Evolutionary conservation across 1,284 basidiomycete species (phyloP), one percentile per base, ranked within the genome.

Genomic region (Fomitopsis betulina): DNA sequence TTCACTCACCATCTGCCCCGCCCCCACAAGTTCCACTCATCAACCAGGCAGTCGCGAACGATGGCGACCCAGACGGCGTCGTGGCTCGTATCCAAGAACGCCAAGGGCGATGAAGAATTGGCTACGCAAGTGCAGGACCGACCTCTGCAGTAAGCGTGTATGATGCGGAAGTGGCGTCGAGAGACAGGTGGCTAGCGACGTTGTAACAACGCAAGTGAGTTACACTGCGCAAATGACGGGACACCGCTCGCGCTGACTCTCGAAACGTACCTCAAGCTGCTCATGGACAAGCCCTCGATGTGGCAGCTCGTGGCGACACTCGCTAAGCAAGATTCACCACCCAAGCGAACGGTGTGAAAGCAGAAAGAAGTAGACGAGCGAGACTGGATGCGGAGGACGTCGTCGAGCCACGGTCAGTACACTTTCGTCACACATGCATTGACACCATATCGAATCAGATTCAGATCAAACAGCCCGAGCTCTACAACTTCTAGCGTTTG

Each of bases 311-410:
- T 85, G 62, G 71, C 67, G 12, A 70, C 72, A 13, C 67, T 81
- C 56, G 76, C 76, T 35, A 69, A 61, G 39, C 63, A 61, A 27
- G 63, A 57, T 13, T 63, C 59, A 13, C 57, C 54, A 10, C 43
- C 58, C 21, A n/a, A 58, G 13, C 53, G 69, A 38, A 55, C 52
- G 21, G 65, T 65, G 42, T 61, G 60, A 8, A 66, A 65, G 40
- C 59, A 57, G 30, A 63, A 61, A 57, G 52, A 27, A 5, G 37
- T 50, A 38, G 76, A 79, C 23, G 77, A 81, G 39, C 75, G 78
- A 2, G 88, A 91, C 65, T 91, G 89, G 88, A 85, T 84, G 72
- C 88, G 90, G 81, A 86, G 65, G 80, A 84, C 38, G 65, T 87
- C 50, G 82, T 91, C 15, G 84, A 87, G 64, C 77, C 75, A 42